Evolutionary conservation across 225 moss, liverwort and hornwort species (phyloP), one percentile per base, ranked within the genome.

Genomic region (Sphagnum contortum): DNA sequence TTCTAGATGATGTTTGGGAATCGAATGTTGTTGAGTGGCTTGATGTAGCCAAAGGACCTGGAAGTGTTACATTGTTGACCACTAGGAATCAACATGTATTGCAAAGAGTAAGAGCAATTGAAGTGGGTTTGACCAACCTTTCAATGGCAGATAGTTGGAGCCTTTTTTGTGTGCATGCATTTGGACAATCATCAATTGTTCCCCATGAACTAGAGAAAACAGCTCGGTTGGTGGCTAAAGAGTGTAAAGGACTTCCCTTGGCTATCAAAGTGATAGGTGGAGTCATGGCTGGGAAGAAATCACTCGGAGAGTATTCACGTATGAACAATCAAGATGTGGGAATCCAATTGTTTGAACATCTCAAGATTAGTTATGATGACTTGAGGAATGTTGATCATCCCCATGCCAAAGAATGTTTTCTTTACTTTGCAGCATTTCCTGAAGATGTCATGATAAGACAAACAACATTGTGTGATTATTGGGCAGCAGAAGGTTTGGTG

Each of bases 201-300:
- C 9, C 68, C 0, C 2, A 12, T 0, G 6, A 9, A 9, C 51
- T 55, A 46, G 49, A 65, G 48, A 48, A 14, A 14, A 14, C 64
- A 3, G 69, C 69, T 0, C 61, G 45, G 14, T 3, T 14, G 9
- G 77, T 77, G 50, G 69, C 68, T 0, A 10, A 3, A 0, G 73
- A 77, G 65, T 70, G 77, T 49, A 57, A 62, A 69, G 77, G 77
- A 11, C 60, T 73, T 13, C 77, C 77, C n/a, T 65, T 73, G 13
- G 73, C 73, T 52, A 53, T 77, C 2, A 69, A 73, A 45, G 73
- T 73, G 45, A 62, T 70, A 4, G 75, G 65, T 2, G 66, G 55
- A 12, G 8, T 65, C 8, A 50, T 71, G 62, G 71, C 72, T 0
- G 69, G 66, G 6, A 62, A 67, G 51, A 45, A 2, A 13, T 54